phyloP scores from a whole-genome alignment of 1,284 basidiomycete species.

The Ustilago curta region DNA sequence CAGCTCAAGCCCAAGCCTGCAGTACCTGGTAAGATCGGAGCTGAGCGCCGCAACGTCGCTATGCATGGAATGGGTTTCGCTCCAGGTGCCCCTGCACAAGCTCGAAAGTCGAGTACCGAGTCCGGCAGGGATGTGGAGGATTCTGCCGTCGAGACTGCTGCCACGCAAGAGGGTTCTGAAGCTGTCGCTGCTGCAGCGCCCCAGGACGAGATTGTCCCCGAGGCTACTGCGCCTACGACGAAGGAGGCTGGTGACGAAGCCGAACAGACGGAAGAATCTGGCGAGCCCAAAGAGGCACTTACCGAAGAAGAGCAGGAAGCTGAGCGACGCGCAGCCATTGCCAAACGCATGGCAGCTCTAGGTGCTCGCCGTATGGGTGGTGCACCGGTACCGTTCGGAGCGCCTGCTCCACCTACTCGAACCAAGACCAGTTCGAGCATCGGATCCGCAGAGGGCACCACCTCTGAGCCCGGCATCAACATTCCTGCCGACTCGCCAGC shows the following conservation, averaged over 20 bases:
- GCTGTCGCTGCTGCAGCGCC: not conserved
- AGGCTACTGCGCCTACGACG: slow-evolving; percentile 3
- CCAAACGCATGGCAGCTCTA: slow-evolving; percentile 65
- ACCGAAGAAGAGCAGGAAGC: slow-evolving; percentile 59
- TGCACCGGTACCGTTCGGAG: slow-evolving; percentile 38
- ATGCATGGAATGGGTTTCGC: slow-evolving; percentile 54
- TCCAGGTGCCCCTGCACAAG: slow-evolving; percentile 24
- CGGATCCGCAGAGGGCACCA: slow-evolving; percentile 30
- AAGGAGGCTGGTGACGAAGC: slow-evolving; percentile 10
- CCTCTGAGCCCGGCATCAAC: slow-evolving; percentile 45
- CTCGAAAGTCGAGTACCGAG: slow-evolving; percentile 25
- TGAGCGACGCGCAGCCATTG: slow-evolving; percentile 57
- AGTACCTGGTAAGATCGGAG: slow-evolving; percentile 48
- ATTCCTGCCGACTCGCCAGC: slow-evolving; percentile 19
- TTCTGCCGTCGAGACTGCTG: not conserved
- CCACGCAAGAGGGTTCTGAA: slow-evolving; percentile 3
- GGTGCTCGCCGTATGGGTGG: slow-evolving; percentile 64
- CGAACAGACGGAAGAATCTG: slow-evolving; percentile 14
- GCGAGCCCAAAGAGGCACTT: slow-evolving; percentile 31
- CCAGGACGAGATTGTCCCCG: slow-evolving; percentile 2
- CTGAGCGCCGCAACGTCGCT: slow-evolving; percentile 45
- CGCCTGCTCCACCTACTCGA: slow-evolving; percentile 31
- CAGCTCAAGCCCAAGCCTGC: slow-evolving; percentile 43
- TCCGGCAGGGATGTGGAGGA: slow-evolving; percentile 9
- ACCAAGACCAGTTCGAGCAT: slow-evolving; percentile 25